A percentile compares a stretch with the other conserved stretches of the same genome.
Evolutionary conservation across 129 eudicot species (phyloP).

Genomic region (Centella asiatica): DNA sequence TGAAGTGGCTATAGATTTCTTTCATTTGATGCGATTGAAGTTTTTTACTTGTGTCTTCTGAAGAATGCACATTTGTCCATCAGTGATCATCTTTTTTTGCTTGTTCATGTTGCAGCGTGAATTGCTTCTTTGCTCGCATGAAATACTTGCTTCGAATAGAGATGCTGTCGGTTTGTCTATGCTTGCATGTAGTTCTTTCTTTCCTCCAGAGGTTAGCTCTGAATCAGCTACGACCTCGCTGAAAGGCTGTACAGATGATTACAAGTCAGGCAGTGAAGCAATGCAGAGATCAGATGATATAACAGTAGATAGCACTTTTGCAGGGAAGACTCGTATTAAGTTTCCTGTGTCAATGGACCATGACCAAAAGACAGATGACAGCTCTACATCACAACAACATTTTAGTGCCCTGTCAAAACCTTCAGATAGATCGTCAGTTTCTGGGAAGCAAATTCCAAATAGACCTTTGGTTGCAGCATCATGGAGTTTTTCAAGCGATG

Average conservation of each 20-base stretch:
- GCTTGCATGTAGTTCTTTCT: constrained; percentile 45
- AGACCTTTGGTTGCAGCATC: constrained; percentile 49
- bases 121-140: constrained; percentile 71
- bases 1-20: too few species aligned
- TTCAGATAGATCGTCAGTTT: constrained; percentile 36
- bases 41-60: background rate
- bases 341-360: constrained; percentile 61
- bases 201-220: constrained; percentile 76
- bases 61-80: too few species aligned
- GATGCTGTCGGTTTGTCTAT: constrained; percentile 45
- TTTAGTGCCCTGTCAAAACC: constrained; percentile 46
- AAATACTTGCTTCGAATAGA: constrained; percentile 54
- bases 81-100: background rate
- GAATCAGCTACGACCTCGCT: constrained; percentile 96
- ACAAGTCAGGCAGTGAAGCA: constrained; percentile 63
- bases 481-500: constrained; percentile 39
- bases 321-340: constrained; percentile 60
- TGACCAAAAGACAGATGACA: constrained; percentile 81
- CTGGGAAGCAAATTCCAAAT: constrained; percentile 83
- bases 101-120: constrained; percentile 68
- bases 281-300: constrained; percentile 87
- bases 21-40: too few species aligned
- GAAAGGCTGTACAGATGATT: constrained; percentile 59
- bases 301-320: constrained; percentile 76
- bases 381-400: constrained; percentile 64